Evolutionary conservation across 2,329 filamentous ascomycete genomes (phyloP).

Genomic region (Anthostomella pinea): DNA sequence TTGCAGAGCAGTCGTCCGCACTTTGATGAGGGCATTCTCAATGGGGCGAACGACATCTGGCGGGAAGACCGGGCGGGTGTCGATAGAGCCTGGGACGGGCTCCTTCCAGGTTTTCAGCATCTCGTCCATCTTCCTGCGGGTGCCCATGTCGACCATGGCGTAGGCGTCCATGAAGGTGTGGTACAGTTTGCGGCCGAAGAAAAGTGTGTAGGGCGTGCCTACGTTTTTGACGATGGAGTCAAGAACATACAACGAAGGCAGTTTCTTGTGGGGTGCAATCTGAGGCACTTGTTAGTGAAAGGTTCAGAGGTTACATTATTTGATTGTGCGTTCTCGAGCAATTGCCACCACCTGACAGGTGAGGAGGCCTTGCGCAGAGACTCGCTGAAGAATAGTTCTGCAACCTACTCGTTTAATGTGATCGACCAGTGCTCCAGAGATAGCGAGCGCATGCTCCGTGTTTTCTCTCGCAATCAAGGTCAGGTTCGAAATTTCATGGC

Average conservation of each 20-base stretch:
- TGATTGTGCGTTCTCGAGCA: too few species aligned
- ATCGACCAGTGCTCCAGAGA: conserved; percentile 84
- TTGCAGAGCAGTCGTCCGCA: conserved; percentile 60
- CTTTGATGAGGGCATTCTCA: conserved; percentile 90
- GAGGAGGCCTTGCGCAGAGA: neutral
- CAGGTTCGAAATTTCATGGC: conserved; percentile 94
- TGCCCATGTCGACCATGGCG: conserved; percentile 76
- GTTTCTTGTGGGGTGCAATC: conserved; percentile 84
- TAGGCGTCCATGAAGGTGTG: conserved; percentile 97
- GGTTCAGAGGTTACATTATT: neutral
- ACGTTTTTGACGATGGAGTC: conserved; percentile 99
- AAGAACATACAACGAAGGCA: conserved; percentile 94
- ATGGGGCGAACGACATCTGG: conserved; percentile 84
- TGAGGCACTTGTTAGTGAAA: conserved; percentile 48
- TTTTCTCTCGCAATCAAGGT: conserved; percentile 98
- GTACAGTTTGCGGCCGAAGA: conserved; percentile 88
- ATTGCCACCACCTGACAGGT: too few species aligned
- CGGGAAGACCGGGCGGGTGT: conserved; percentile 88
- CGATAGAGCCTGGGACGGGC: conserved; percentile 88
- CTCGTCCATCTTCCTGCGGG: conserved; percentile 89
- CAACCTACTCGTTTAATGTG: conserved; percentile 90
- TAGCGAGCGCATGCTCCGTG: conserved; percentile 90
- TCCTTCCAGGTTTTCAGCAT: conserved; percentile 99
- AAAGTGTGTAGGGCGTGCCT: conserved; percentile 93
- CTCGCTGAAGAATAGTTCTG: conserved; percentile 6